phyloP scores from a whole-genome alignment of 805 yeast genomes.

The Candida railenensis region DNA sequence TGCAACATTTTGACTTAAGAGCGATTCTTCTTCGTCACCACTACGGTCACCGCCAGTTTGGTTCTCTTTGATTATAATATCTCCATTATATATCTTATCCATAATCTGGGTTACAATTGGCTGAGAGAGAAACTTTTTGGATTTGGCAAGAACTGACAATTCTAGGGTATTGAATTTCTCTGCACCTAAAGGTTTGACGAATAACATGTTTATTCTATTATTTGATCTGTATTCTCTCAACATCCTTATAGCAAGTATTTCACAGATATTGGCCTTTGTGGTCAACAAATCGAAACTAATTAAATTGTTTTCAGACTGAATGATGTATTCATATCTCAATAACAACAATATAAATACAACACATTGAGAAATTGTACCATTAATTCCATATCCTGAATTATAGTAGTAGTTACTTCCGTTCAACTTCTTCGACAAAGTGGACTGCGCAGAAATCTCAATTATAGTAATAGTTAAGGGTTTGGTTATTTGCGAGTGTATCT shows the following conservation, averaged over 20 bases:
- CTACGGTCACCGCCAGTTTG: slow-evolving; percentile 20
- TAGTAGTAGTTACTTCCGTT: neutral
- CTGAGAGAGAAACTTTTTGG: slow-evolving; percentile 51
- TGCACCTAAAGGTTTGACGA: slow-evolving; percentile 45
- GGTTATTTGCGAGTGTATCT: slow-evolving; percentile 44
- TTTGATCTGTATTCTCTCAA: slow-evolving; percentile 44
- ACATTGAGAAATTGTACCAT: slow-evolving; percentile 8
- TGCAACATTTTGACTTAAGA: slow-evolving; percentile 14
- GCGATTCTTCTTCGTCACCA: slow-evolving; percentile 9
- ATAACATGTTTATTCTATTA: slow-evolving; percentile 45
- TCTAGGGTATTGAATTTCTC: slow-evolving; percentile 48
- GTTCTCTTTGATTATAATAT: slow-evolving; percentile 32
- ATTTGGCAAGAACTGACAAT: slow-evolving; percentile 50
- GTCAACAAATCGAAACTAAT: slow-evolving; percentile 33
- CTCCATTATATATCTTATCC: slow-evolving; percentile 53
- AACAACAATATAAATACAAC: slow-evolving; percentile 33
- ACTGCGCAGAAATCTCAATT: neutral
- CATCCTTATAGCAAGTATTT: slow-evolving; percentile 50
- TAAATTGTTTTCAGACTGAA: slow-evolving; percentile 39
- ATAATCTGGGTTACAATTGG: slow-evolving; percentile 48
- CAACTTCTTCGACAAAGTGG: neutral
- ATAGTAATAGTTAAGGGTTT: slow-evolving; percentile 45
- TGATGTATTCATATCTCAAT: slow-evolving; percentile 35
- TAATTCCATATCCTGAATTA: neutral
- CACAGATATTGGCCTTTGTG: slow-evolving; percentile 53